Base-by-base conservation (phyloP, 2,329 filamentous ascomycete genomes). In the Exophiala alcalophila region DNA sequence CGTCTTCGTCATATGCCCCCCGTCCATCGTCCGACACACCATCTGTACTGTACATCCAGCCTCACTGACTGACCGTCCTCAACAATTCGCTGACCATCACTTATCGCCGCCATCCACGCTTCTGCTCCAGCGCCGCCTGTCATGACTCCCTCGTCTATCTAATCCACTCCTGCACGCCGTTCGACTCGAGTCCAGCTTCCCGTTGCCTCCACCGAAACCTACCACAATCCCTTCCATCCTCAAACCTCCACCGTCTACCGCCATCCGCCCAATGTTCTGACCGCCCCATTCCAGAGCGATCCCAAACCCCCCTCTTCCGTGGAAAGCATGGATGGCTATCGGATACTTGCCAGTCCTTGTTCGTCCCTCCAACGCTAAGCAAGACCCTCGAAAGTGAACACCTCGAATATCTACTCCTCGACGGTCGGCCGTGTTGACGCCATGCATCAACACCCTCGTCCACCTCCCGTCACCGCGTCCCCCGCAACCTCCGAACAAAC, bases 391-490 rank as follows among this genome's bases (percentile, higher is more conserved):
- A 36, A 32, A 33, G 31, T 44, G 19, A 42, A 38, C 26, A 32
- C 31, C n/a, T n/a, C n/a, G n/a, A n/a, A n/a, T n/a, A n/a, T n/a
- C n/a, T n/a, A n/a, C n/a, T n/a, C n/a, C n/a, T n/a, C n/a, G n/a
- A n/a, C n/a, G n/a, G n/a, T n/a, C n/a, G n/a, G 14, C 38, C 31
- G 2, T 16, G 23, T 33, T 28, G 11, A 40, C 58, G 72, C 61
- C 57, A 96, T 96, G 90, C 89, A 96, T 78, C 90, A 94, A 69
- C 86, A 90, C 68, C 83, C 86, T 57, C 82, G 90, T 58, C 78
- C 81, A 50, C 78, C 84, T 54, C 83, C 85, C 54, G 77, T 81
- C 64, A 77, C 80, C 59, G 77, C 83, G 49, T 88, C 86, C 50
- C 82, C 87, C 50, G 82, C 83, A 57, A 80, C 77, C 58, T 83